Evolutionary conservation across 805 yeast species (phyloP).

Genomic region (Ogataea corticis): DNA sequence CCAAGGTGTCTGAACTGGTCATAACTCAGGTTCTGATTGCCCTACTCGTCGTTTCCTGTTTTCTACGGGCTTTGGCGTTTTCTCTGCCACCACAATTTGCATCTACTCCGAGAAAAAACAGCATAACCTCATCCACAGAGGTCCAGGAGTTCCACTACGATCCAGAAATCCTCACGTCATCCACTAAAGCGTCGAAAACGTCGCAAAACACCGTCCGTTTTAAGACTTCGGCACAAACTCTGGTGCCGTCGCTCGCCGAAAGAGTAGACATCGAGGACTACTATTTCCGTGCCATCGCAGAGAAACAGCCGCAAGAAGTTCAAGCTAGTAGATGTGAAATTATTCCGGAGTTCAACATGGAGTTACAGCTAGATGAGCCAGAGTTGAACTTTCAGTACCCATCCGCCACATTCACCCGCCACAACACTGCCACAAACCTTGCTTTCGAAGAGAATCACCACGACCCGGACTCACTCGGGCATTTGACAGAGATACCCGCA

Average conservation of each 20-base stretch:
- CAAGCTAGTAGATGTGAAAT: constrained; percentile 1
- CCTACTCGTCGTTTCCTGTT: constrained; percentile 10
- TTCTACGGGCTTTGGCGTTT: background rate
- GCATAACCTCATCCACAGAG: background rate
- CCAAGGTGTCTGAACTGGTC: background rate
- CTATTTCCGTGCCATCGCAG: background rate
- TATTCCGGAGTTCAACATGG: constrained; percentile 2
- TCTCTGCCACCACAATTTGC: background rate
- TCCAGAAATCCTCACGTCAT: constrained; percentile 6
- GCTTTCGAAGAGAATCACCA: background rate
- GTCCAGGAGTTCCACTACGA: constrained; percentile 1
- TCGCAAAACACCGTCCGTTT: constrained; percentile 13
- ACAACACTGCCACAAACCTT: constrained; percentile 5
- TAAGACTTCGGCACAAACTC: constrained; percentile 22
- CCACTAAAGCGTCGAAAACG: constrained; percentile 8
- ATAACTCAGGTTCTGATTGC: background rate
- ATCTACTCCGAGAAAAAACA: background rate
- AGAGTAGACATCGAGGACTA: constrained; percentile 5
- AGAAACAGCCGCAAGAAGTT: constrained; percentile 4
- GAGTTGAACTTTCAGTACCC: background rate
- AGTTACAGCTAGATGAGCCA: no score
- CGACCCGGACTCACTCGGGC: constrained; percentile 9
- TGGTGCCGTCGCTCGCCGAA: constrained; percentile 20
- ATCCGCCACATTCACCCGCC: constrained; percentile 4
- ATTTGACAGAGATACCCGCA: constrained; percentile 26